phyloP scores from a whole-genome alignment of 306 rosid genomes.

The Chamaecrista fasciculata region DNA sequence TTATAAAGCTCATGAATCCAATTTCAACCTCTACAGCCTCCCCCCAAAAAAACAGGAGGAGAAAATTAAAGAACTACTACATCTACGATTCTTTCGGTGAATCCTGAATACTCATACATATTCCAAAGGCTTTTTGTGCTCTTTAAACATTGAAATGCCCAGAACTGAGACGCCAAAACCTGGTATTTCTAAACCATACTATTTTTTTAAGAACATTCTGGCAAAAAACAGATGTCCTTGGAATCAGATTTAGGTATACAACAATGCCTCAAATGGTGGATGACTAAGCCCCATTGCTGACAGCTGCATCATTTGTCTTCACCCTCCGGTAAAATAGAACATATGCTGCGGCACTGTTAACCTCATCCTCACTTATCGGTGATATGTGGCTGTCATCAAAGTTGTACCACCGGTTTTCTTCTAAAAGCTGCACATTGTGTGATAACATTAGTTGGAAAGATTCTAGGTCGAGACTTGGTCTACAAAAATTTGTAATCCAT shows the following conservation, averaged over 20 bases:
- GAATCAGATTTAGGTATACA: conserved; percentile 28
- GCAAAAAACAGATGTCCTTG: conserved; percentile 5
- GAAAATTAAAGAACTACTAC: conserved; percentile 7
- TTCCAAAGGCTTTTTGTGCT: conserved; percentile 23
- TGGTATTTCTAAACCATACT: conserved; percentile 22
- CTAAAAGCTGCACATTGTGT: conserved; percentile 62
- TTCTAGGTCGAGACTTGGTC: background rate
- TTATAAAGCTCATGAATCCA: background rate
- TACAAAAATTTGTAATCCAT: no score
- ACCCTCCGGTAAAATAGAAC: conserved; percentile 94
- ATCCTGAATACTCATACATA: conserved; percentile 30
- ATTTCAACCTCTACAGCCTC: conserved; percentile 12
- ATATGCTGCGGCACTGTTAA: conserved; percentile 85
- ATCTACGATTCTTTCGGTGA: conserved; percentile 4
- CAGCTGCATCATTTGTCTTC: conserved; percentile 47
- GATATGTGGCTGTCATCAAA: conserved; percentile 95
- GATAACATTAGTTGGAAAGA: background rate
- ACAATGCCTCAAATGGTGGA: conserved; percentile 26
- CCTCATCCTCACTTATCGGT: conserved; percentile 85
- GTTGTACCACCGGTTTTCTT: conserved; percentile 89
- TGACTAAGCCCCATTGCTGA: conserved; percentile 57
- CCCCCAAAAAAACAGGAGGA: conserved; percentile 17
- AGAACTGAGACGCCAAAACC: conserved; percentile 20
- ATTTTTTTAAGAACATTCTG: conserved; percentile 3
- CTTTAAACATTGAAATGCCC: conserved; percentile 3